These are phyloP conservation scores for Chrysoporthe cubensis DNA, from an alignment of 2,329 filamentous ascomycete species.

Conservation along the genomic window DNA sequence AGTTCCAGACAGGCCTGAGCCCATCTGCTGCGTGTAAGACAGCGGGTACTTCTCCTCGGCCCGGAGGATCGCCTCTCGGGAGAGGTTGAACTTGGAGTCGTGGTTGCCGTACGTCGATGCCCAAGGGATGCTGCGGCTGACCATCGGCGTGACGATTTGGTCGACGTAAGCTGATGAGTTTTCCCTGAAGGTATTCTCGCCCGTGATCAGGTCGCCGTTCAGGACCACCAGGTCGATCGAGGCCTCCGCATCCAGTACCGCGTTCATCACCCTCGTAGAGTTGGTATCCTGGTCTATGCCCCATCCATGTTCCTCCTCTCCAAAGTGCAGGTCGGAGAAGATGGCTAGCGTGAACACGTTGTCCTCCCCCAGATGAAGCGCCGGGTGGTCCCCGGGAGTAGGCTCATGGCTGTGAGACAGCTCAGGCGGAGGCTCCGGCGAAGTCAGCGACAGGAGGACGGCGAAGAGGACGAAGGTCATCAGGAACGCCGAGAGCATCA, in stretches of 20 bases:
- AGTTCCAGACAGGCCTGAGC: conserved; percentile 41
- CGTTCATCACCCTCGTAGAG: conserved; percentile 59
- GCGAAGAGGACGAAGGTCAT: conserved; percentile 1
- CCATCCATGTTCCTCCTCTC: conserved; percentile 48
- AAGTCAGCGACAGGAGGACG: not conserved
- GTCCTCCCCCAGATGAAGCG: conserved; percentile 4
- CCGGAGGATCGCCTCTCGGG: conserved; percentile 43
- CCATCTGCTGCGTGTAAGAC: conserved; percentile 41
- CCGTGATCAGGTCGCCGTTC: conserved; percentile 74
- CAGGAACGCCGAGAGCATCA: not conserved
- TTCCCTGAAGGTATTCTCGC: conserved; percentile 61
- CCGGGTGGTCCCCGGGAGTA: not conserved
- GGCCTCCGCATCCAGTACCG: conserved; percentile 59
- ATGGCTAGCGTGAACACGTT: conserved; percentile 39
- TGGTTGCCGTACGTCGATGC: conserved; percentile 75
- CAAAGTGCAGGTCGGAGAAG: conserved; percentile 62
- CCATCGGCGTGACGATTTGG: conserved; percentile 60
- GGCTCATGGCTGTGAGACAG: not conserved
- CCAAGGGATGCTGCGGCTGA: conserved; percentile 60
- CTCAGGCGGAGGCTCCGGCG: not conserved
- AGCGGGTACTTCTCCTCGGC: conserved; percentile 39
- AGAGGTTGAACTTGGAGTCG: conserved; percentile 64
- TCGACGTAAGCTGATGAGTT: conserved; percentile 65
- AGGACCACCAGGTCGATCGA: conserved; percentile 65
- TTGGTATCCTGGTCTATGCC: conserved; percentile 57